Evolutionary conservation across 2,329 filamentous ascomycete genomes (phyloP).

Genomic region (Calonectria crousiana): DNA sequence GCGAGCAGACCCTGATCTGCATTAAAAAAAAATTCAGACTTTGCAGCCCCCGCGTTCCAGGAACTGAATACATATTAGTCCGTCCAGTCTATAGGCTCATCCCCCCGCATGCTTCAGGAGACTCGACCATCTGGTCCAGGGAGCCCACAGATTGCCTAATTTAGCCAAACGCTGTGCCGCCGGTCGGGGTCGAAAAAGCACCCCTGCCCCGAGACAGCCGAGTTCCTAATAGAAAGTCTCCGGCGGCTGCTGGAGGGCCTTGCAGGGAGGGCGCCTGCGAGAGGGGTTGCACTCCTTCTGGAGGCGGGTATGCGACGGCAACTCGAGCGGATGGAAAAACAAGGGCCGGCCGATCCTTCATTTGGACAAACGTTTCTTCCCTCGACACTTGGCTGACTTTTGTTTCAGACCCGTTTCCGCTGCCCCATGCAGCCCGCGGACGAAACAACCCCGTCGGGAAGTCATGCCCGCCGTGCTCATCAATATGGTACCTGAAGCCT

Average conservation of each 20-base stretch:
- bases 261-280: background rate
- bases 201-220: slow-evolving; percentile 3
- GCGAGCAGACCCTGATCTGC: background rate
- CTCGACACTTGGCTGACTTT: background rate
- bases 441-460: slow-evolving; percentile 11
- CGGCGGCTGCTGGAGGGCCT: background rate
- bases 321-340: slow-evolving; percentile 39
- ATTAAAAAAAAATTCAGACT: background rate
- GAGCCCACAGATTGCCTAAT: background rate
- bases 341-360: slow-evolving; percentile 30
- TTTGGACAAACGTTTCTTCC: slow-evolving; percentile 24
- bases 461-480: background rate
- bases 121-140: background rate
- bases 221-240: background rate
- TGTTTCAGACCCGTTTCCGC: slow-evolving; percentile 40
- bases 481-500: background rate
- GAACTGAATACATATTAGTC: background rate
- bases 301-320: background rate
- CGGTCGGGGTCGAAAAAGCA: background rate
- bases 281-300: slow-evolving; percentile 1
- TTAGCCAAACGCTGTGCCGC: background rate
- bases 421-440: slow-evolving; percentile 13
- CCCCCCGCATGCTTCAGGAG: slow-evolving; percentile 1
- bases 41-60: background rate
- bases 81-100: background rate